phyloP scores from a whole-genome alignment of 192 early-diverging fungal species.

The Mortierella alpina region DNA sequence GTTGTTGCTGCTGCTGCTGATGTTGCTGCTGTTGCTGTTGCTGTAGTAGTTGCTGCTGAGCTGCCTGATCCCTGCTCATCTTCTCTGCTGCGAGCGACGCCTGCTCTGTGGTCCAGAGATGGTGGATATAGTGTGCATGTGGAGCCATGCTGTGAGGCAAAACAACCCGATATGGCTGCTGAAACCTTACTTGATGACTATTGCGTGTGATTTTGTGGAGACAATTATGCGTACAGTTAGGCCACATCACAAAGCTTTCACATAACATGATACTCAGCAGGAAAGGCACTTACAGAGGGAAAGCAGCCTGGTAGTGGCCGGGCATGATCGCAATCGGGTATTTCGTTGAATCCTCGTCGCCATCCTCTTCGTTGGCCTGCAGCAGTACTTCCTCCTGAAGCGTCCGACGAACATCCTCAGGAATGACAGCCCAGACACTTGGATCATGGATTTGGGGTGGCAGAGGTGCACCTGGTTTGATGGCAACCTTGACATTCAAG shows the following conservation, averaged over 20 bases:
- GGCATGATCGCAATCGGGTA: constrained; percentile 65
- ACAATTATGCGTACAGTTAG: background rate
- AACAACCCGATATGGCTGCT: constrained; percentile 32
- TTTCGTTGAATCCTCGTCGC: constrained; percentile 33
- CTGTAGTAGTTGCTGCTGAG: constrained; percentile 4
- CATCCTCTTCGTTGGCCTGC: background rate
- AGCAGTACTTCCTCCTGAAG: constrained; percentile 27
- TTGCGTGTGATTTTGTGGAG: background rate
- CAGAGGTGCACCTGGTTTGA: constrained; percentile 22
- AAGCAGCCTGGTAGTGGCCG: constrained; percentile 61
- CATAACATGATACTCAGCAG: background rate
- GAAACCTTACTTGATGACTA: constrained; percentile 44
- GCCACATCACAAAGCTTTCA: background rate
- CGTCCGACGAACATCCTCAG: constrained; percentile 48
- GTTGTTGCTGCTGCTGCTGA: background rate
- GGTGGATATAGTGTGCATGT: constrained; percentile 44
- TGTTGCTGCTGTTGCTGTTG: background rate
- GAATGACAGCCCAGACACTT: constrained; percentile 53
- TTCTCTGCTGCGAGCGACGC: background rate
- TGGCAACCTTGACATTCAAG: constrained; percentile 9
- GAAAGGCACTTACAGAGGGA: constrained; percentile 58
- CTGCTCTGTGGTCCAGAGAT: constrained; percentile 24
- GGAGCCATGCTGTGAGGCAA: constrained; percentile 39
- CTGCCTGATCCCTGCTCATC: background rate
- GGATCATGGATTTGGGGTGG: constrained; percentile 41